These are phyloP conservation scores for Cocos nucifera DNA, from an alignment of 176 grass and related monocot species.

Conservation along the genomic window DNA sequence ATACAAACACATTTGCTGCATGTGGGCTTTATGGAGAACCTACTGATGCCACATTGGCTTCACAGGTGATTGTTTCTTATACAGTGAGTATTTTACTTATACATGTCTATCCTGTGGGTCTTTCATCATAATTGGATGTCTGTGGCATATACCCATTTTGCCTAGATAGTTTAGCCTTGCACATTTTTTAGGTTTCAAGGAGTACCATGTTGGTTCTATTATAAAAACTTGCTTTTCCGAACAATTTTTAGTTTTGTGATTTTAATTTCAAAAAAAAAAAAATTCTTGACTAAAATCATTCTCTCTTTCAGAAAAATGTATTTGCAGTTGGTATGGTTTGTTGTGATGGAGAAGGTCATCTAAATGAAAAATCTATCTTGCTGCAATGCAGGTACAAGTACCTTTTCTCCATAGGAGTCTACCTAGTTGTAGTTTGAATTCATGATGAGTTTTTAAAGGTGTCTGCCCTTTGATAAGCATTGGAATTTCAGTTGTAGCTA, in stretches of 20 bases:
- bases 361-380: slow-evolving; percentile 98
- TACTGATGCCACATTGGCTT: slow-evolving; percentile 69
- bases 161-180: too few relatives aligned
- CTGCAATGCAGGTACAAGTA: slow-evolving; percentile 65
- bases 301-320: slow-evolving; percentile 62
- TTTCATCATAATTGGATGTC: too few relatives aligned
- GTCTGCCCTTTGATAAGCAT: too few relatives aligned
- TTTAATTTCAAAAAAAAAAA: not conserved
- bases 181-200: too few relatives aligned
- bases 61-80: slow-evolving; percentile 53
- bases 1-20: slow-evolving; percentile 38
- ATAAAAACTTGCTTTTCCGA: not conserved
- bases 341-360: slow-evolving; percentile 85
- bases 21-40: slow-evolving; percentile 43
- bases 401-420: not conserved
- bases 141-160: too few relatives aligned
- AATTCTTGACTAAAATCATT: not conserved
- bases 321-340: slow-evolving; percentile 80
- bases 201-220: too few relatives aligned
- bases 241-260: not conserved
- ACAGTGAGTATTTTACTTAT: not conserved
- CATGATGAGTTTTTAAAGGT: too few relatives aligned
- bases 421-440: not conserved
- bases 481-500: not conserved
- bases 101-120: too few relatives aligned